A percentile compares a stretch with the other conserved stretches of the same genome.
Conservation (phyloP, 371 early-diverging fungal genomes). For the Syncephalastrum contaminatum region DNA sequence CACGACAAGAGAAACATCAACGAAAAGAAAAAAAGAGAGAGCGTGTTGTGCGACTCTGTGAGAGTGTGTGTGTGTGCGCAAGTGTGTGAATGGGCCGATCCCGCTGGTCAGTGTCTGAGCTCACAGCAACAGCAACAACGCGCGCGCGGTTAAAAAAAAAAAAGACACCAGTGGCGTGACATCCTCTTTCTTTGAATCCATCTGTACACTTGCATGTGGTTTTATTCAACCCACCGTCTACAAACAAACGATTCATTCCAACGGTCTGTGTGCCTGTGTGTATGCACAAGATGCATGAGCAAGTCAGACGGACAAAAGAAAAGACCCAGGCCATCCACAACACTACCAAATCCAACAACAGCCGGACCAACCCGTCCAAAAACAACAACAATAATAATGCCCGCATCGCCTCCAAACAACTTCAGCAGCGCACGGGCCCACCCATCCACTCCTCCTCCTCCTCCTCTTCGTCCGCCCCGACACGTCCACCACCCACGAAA, state of each 20-base stretch:
- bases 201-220: too few relatives aligned
- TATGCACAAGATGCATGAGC: constrained; percentile 18
- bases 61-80: constrained; percentile 1
- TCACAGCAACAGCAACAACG: too few relatives aligned
- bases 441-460: constrained; percentile 4
- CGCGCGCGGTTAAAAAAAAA: too few relatives aligned
- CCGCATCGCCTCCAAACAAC: constrained; percentile 1
- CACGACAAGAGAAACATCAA: too few relatives aligned
- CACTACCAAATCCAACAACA: constrained; percentile 7
- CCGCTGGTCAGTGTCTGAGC: too few relatives aligned
- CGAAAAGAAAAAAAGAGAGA: too few relatives aligned
- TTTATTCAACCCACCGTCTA: too few relatives aligned
- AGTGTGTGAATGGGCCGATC: constrained; percentile 15
- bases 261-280: constrained; percentile 1
- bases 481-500: background rate
- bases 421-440: constrained; percentile 36
- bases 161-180: too few relatives aligned
- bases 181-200: too few relatives aligned
- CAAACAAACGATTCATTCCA: too few relatives aligned
- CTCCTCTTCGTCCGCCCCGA: constrained; percentile 13
- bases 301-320: constrained; percentile 9
- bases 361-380: constrained; percentile 5
- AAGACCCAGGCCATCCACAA: background rate
- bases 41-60: too few relatives aligned
- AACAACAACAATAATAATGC: constrained; percentile 29